These are phyloP conservation scores for Colletotrichum somersetense DNA, from an alignment of 2,329 filamentous ascomycete genomes.

Conservation along the genomic window DNA sequence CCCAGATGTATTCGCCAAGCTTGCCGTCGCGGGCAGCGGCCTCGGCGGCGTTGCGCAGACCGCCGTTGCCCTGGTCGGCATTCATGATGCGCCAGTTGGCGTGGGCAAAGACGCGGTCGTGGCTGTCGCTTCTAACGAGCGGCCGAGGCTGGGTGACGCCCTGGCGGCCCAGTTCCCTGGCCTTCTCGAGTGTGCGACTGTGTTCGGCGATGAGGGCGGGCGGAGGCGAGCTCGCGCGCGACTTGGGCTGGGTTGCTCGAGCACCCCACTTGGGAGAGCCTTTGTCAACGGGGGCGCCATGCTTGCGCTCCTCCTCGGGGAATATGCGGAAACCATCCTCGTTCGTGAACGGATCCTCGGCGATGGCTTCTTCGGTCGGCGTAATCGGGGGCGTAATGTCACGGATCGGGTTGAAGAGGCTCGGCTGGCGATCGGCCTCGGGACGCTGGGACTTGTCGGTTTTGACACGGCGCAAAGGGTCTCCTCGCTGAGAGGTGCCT, in stretches of 20 bases:
- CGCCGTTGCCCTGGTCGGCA: slow-evolving; percentile 92
- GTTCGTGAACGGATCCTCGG: slow-evolving; percentile 66
- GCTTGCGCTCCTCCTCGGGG: slow-evolving; percentile 58
- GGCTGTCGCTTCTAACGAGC: slow-evolving; percentile 69
- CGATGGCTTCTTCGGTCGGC: slow-evolving; percentile 61
- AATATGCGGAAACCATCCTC: slow-evolving; percentile 70
- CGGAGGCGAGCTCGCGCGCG: slow-evolving; percentile 79
- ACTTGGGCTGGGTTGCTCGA: slow-evolving; percentile 82
- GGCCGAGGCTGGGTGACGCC: slow-evolving; percentile 68
- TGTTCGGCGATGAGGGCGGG: slow-evolving; percentile 82
- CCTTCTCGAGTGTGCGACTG: slow-evolving; percentile 68
- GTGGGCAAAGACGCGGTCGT: slow-evolving; percentile 79
- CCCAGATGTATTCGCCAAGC: slow-evolving; percentile 84
- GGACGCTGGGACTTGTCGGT: slow-evolving; percentile 28
- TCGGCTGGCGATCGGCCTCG: slow-evolving; percentile 58
- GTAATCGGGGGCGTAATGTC: slow-evolving; percentile 69
- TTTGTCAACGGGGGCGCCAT: slow-evolving; percentile 78
- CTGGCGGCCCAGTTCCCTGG: slow-evolving; percentile 67
- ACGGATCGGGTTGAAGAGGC: slow-evolving; percentile 63
- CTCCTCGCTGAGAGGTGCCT: slow-evolving; percentile 59
- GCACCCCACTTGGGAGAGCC: slow-evolving; percentile 83
- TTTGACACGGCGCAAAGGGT: slow-evolving; percentile 46
- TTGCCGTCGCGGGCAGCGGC: slow-evolving; percentile 79
- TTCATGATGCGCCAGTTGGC: slow-evolving; percentile 86
- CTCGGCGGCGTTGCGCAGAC: slow-evolving; percentile 87